phyloP scores from a whole-genome alignment of 805 yeast genomes.

The Starmera dryadoides region DNA sequence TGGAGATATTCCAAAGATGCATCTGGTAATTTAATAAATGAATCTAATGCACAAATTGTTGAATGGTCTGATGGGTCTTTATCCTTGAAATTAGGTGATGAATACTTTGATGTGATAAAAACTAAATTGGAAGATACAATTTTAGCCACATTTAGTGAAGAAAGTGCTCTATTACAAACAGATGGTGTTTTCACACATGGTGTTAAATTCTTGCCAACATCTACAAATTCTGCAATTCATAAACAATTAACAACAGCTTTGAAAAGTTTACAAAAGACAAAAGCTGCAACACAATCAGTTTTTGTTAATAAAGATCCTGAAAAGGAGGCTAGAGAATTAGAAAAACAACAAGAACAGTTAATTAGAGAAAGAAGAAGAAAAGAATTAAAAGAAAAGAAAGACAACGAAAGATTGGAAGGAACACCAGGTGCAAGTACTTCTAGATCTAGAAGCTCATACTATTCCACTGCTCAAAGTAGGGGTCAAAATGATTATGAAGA shows the following conservation, averaged over 20 bases:
- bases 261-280: conserved; percentile 26
- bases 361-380: conserved; percentile 62
- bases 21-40: conserved; percentile 55
- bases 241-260: conserved; percentile 69
- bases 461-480: conserved; percentile 3
- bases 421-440: conserved; percentile 24
- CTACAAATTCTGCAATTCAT: conserved; percentile 83
- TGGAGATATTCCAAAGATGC: conserved; percentile 82
- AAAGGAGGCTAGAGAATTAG: conserved; percentile 56
- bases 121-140: conserved; percentile 65
- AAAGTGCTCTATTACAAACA: conserved; percentile 63
- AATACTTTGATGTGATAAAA: conserved; percentile 70
- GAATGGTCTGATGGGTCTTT: conserved; percentile 93
- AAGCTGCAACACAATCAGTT: conserved; percentile 30
- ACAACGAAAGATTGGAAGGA: conserved; percentile 48
- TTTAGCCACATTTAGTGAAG: conserved; percentile 63
- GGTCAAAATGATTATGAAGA: conserved; percentile 24
- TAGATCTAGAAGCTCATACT: conserved; percentile 15
- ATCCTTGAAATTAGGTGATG: conserved; percentile 82
- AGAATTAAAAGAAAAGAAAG: conserved; percentile 41
- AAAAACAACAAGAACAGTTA: conserved; percentile 57
- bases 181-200: conserved; percentile 57
- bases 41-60: conserved; percentile 82
- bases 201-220: conserved; percentile 79
- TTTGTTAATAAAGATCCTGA: conserved; percentile 56